Evolutionary conservation across 148 eudicot species (phyloP), one percentile per base, ranked within the genome.

Genomic region (Nyssa sinensis): DNA sequence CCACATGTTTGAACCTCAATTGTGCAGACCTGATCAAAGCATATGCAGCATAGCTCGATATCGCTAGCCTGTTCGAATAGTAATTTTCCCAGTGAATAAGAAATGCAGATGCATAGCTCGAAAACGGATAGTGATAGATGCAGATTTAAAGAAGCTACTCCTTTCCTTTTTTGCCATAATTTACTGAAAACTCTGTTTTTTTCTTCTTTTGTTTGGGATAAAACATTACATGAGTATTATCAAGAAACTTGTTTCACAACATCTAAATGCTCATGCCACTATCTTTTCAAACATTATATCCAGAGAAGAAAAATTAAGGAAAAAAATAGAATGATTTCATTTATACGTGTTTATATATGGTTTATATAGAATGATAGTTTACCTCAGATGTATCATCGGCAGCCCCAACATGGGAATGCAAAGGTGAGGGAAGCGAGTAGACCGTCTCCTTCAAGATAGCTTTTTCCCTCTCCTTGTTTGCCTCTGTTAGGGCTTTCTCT

Each of bases 401-500:
- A 47, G 31, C 33, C 39, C 30, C 76, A 31, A 60, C 61, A 47
- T 64, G 70, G 17, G 64, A 75, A 44, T 82, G 64, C 25, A 51
- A 47, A 68, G 75, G 73, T 13, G 69, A 71, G 29, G 70, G 59
- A 65, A 71, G 63, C 23, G 79, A 66, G 73, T 71, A 65, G 33
- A 39, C 74, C 2, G 84, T 63, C 31, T 73, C 80, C 80, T 81
- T 77, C 49, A 81, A 72, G 34, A 81, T 81, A 51, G 70, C 19
- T 49, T 77, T 81, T 51, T 81, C 84, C 47, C 84, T 81, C 67
- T 81, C 77, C 75, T 62, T 77, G 65, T 81, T 81, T 47, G 80
- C 61, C 32, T 81, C 84, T 37, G 77, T 62, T 32, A 81, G 74
- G 28, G 80, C 80, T 70, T 69, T 76, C 74, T 81, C 84, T 30